Conservation (phyloP, 306 rosid species). For the Astragalus membranaceus region DNA sequence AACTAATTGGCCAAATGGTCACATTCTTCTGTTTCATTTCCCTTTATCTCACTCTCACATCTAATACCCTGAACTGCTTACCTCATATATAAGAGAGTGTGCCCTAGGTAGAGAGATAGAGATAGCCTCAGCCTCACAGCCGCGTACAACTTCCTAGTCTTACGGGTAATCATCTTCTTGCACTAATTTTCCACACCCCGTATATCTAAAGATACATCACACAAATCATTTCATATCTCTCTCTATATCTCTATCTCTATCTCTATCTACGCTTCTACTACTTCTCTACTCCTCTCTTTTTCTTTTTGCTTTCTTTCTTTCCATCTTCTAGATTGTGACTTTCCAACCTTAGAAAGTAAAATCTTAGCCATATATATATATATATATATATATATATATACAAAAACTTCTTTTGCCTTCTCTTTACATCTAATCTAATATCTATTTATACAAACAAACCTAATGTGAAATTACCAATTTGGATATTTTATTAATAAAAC, state of each 20-base stretch:
- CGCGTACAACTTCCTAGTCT: slow-evolving; percentile 74
- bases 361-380: too few species aligned
- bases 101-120: slow-evolving; percentile 33
- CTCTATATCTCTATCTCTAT: slow-evolving; percentile 25
- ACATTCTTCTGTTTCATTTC: slow-evolving; percentile 23
- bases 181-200: slow-evolving; percentile 64
- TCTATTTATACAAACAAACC: too few species aligned
- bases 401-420: too few species aligned
- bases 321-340: not conserved
- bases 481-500: too few species aligned
- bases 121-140: slow-evolving; percentile 28
- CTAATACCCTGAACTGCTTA: slow-evolving; percentile 55
- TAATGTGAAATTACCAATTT: too few species aligned
- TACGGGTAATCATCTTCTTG: slow-evolving; percentile 75
- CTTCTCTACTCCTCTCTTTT: slow-evolving; percentile 18
- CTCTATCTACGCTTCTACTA: slow-evolving; percentile 20
- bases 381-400: too few species aligned
- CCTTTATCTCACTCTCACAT: slow-evolving; percentile 36
- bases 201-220: slow-evolving; percentile 78
- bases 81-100: slow-evolving; percentile 51
- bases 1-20: slow-evolving; percentile 26
- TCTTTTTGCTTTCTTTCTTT: slow-evolving; percentile 22
- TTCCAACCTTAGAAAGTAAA: too few species aligned
- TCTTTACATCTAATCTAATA: too few species aligned
- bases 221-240: slow-evolving; percentile 47